A percentile compares a stretch with the other conserved stretches of the same genome.
These are phyloP conservation scores for Rosa hybrid DNA, from an alignment of 331 rosid species.

Conservation along the genomic window DNA sequence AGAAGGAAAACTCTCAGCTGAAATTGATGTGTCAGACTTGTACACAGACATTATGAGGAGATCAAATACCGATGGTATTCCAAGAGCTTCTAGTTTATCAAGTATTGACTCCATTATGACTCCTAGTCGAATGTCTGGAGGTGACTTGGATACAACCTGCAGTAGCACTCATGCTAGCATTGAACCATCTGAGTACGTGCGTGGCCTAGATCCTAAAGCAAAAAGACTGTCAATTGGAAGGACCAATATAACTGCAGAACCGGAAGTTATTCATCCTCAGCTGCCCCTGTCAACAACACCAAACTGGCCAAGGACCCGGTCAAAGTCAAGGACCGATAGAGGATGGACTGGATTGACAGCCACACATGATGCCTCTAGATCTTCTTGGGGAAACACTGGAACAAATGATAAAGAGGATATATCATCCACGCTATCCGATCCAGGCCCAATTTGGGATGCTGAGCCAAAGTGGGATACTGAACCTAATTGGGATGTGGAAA, in stretches of 20 bases:
- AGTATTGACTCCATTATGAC: constrained; percentile 98
- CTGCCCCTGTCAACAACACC: constrained; percentile 90
- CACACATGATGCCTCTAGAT: constrained; percentile 75
- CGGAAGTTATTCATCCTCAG: constrained; percentile 94
- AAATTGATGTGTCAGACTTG: constrained; percentile 83
- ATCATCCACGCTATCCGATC: constrained; percentile 95
- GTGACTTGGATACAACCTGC: constrained; percentile 72
- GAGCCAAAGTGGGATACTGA: constrained; percentile 97
- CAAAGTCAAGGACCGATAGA: constrained; percentile 89
- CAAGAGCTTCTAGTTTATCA: constrained; percentile 98
- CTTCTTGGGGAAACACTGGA: constrained; percentile 74
- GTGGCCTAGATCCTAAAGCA: constrained; percentile 94
- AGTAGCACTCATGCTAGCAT: constrained; percentile 79
- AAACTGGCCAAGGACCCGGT: constrained; percentile 97
- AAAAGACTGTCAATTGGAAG: constrained; percentile 87
- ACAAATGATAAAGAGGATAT: constrained; percentile 90
- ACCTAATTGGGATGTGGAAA: constrained; percentile 83
- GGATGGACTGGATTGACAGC: constrained; percentile 91
- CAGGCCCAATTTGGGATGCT: constrained; percentile 98
- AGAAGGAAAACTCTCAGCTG: constrained; percentile 64
- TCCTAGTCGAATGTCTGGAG: constrained; percentile 91
- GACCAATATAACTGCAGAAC: constrained; percentile 78
- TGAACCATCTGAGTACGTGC: constrained; percentile 98
- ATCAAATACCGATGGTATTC: constrained; percentile 85
- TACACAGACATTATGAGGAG: constrained; percentile 83